Evolutionary conservation across 2,329 filamentous ascomycete species (phyloP), one percentile per base, ranked within the genome.

Genomic region (Trichoderma endophyticum): DNA sequence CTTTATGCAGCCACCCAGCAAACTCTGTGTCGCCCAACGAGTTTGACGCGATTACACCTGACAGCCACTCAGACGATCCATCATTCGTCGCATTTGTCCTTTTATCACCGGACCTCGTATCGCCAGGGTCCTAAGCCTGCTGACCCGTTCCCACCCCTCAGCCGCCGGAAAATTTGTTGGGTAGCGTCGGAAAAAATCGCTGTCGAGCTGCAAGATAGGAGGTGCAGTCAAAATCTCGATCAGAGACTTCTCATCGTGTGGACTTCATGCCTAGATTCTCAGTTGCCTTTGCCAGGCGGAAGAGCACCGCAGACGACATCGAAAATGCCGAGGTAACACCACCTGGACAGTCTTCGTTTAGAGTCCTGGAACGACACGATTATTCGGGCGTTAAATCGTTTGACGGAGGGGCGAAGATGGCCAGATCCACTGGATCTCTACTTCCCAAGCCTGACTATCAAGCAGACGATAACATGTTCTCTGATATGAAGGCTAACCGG

Each of bases 241-340:
- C 14, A 61, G 60, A 54, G 57, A 21, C 30, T 34, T 62, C 28
- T 30, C 12, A 14, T 21, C 75, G 78, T 74, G 76, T 77, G 73
- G 79, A 81, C 83, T 85, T 85, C 81, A 90, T 90, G 88, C 86
- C 86, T 87, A 88, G 86, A 82, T 90, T 90, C 80, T 86, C 87
- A 74, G 86, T 86, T 78, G 82, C 85, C 74, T 90, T 90, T 74
- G 84, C 82, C 77, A 84, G 86, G 86, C 88, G 88, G 84, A 89
- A 86, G 83, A 88, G 87, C 74, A 85, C 86, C 84, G 86, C 85
- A 73, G 85, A 87, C 75, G 86, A 85, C 74, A 80, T 86, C 73
- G 85, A 87, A 73, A 84, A 88, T 86, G 86, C 79, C 48, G 78
- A 84, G 76, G 77, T 83, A 80, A 73, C 75, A 15, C 80, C 83